Conservation (phyloP, 495 filamentous ascomycete genomes). For the Podospora appendiculata region DNA sequence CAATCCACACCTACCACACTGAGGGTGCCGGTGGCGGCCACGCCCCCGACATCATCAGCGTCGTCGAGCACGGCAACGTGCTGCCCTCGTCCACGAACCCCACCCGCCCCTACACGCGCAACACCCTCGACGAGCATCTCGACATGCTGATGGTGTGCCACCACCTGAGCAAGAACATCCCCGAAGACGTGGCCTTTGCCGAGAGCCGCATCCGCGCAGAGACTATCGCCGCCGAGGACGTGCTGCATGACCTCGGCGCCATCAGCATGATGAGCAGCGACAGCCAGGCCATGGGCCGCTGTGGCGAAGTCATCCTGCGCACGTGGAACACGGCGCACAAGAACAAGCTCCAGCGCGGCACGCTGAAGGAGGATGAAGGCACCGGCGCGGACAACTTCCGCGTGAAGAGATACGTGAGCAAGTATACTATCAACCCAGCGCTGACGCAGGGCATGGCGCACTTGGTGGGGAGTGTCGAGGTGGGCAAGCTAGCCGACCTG, state of each 20-base stretch:
- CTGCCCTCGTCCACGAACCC: constrained; percentile 91
- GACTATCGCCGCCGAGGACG: constrained; percentile 96
- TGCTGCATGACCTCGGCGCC: constrained; percentile 90
- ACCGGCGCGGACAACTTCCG: constrained; percentile 87
- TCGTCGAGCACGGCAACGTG: constrained; percentile 89
- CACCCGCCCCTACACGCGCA: constrained; percentile 83
- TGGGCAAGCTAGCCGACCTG: constrained; percentile 87
- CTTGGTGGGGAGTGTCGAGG: constrained; percentile 78
- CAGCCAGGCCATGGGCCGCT: constrained; percentile 96
- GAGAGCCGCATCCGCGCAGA: constrained; percentile 92
- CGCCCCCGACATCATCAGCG: constrained; percentile 92
- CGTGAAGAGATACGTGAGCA: constrained; percentile 89
- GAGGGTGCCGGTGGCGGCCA: constrained; percentile 96
- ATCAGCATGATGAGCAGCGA: constrained; percentile 98
- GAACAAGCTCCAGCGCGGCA: constrained; percentile 84
- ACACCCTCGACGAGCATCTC: constrained; percentile 94
- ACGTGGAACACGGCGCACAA: constrained; percentile 99
- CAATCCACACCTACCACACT: constrained; percentile 98
- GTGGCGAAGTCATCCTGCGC: constrained; percentile 87
- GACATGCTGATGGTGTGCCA: constrained; percentile 99
- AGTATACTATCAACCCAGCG: constrained; percentile 97
- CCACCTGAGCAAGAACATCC: constrained; percentile 83
- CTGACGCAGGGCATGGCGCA: constrained; percentile 91
- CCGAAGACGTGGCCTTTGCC: constrained; percentile 93
- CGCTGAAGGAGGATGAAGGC: constrained; percentile 67